phyloP scores from a whole-genome alignment of 73 alveolate species.

The Symbiodinium pilosum region DNA sequence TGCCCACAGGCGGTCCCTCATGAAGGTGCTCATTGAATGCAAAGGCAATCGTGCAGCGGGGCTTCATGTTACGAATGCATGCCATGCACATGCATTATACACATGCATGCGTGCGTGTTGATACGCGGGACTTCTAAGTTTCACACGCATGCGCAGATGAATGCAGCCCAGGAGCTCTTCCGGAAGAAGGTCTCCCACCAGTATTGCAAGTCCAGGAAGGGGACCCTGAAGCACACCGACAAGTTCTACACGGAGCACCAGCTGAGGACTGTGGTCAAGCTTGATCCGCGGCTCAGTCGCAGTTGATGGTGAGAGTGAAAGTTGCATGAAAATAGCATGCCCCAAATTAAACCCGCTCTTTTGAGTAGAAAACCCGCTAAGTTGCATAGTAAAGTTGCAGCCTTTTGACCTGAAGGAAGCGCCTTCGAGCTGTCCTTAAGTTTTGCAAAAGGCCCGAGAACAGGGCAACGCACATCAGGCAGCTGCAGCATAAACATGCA shows the following conservation, averaged over 20 bases:
- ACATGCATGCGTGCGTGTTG: background rate
- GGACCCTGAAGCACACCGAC: background rate
- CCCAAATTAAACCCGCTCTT: no score
- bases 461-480: background rate
- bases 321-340: no score
- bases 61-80: background rate
- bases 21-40: background rate
- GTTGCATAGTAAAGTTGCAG: no score
- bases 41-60: background rate
- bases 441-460: background rate
- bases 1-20: background rate
- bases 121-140: no score
- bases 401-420: background rate
- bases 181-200: background rate
- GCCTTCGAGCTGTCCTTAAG: background rate
- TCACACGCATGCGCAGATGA: background rate
- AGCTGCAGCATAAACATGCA: background rate
- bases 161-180: background rate
- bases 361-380: no score
- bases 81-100: background rate
- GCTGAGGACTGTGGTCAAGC: background rate
- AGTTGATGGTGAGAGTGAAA: no score
- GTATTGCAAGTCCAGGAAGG: background rate
- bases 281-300: no score
- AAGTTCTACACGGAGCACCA: background rate